Evolutionary conservation across 345 rosid species (phyloP).

Genomic region (Trapa incisa): DNA sequence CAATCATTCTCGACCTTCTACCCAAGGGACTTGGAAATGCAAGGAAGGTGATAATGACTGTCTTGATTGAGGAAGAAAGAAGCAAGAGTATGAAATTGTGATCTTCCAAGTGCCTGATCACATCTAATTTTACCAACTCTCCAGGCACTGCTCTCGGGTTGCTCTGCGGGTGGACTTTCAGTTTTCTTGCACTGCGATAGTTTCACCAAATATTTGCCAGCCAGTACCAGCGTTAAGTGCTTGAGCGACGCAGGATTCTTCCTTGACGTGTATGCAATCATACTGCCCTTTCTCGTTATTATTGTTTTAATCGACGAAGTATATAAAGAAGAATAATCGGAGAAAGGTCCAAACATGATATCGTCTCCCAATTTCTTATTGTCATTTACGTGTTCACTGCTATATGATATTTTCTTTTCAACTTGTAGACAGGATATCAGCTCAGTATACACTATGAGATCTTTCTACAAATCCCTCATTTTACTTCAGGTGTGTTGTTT

Average conservation of each 20-base stretch:
- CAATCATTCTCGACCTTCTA: slow-evolving; percentile 71
- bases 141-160: slow-evolving; percentile 93
- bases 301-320: neutral
- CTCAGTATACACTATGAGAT: slow-evolving; percentile 51
- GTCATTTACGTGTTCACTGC: neutral
- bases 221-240: slow-evolving; percentile 63
- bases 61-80: neutral
- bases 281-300: neutral
- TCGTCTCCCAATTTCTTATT: neutral
- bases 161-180: slow-evolving; percentile 97
- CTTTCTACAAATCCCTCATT: slow-evolving; percentile 42
- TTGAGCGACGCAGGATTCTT: slow-evolving; percentile 96
- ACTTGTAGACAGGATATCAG: slow-evolving; percentile 52
- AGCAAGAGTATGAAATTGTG: neutral
- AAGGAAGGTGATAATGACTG: slow-evolving; percentile 29
- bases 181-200: slow-evolving; percentile 65
- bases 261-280: slow-evolving; percentile 49
- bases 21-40: slow-evolving; percentile 68
- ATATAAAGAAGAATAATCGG: neutral
- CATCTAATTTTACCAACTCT: neutral
- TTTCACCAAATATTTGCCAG: slow-evolving; percentile 48
- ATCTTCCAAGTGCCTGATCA: neutral
- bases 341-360: neutral
- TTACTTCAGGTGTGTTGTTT: slow-evolving; percentile 4
- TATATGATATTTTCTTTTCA: slow-evolving; percentile 9